Evolutionary conservation across 805 yeast genomes (phyloP), one percentile per base, ranked within the genome.

Genomic region (Candida odintsovae): DNA sequence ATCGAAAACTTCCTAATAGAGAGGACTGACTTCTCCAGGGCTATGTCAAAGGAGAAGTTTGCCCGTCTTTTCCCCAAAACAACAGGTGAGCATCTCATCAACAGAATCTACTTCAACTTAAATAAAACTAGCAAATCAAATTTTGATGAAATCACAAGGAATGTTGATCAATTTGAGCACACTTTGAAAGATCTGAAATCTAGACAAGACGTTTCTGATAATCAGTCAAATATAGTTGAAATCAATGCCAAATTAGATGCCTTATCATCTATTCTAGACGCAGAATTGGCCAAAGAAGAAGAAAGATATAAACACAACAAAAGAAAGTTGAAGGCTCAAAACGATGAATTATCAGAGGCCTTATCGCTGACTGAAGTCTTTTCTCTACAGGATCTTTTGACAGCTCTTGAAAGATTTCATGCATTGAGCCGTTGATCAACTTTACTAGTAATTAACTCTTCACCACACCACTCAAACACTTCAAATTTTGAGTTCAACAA

Each of bases 401-500:
- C 9, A 9, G 18, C 20, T 16, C 15, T 33, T 10, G 11, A 16
- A 8, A 20, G 8, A 4, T 33, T 33, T 36, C 25, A 58, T 42
- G 51, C 53, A 50, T 64, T 58, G 4, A 66, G 43, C 35, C 52
- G 42, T 2, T 48, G 47, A 28, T 62, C 65, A 3, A 70, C 28
- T 1, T 44, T 38, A 1, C 55, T 50, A 13, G 61, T 56, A 1
- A 45, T 29, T 21, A 50, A 60, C 26, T 65, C 70, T 8, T 60
- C 54, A 1, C 78, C 80, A 6, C 77, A 50, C 89, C 90, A 85
- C 55, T 73, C 76, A 80, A 90, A 89, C 1, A 80, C 85, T 49
- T 90, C 95, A 59, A 82, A 94, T 36, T 82, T 86, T 80, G 97
- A 94, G 62, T 94, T 94, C 49, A 94, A 69, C 6, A 82, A 78